Evolutionary conservation across 2,329 filamentous ascomycete species (phyloP).

Genomic region (Colletotrichum liriopes): DNA sequence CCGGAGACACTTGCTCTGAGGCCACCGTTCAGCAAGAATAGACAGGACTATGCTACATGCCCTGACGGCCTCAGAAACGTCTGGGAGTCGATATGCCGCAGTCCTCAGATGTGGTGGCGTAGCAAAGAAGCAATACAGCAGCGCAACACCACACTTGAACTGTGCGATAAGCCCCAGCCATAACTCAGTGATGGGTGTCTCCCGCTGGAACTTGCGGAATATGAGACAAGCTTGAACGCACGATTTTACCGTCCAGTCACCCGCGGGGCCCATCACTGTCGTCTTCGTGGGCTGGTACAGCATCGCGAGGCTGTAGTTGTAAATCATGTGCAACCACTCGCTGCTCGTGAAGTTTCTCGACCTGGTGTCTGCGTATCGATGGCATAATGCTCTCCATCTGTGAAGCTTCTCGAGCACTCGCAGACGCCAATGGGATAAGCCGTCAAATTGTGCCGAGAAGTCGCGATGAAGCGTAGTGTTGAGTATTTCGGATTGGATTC

Average conservation of each 20-base stretch:
- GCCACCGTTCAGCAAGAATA: no score
- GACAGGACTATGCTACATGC: no score
- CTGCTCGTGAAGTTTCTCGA: slow-evolving; percentile 45
- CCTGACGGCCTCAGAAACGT: no score
- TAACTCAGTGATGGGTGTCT: slow-evolving; percentile 46
- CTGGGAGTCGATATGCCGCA: slow-evolving; percentile 45
- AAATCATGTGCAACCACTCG: slow-evolving; percentile 51
- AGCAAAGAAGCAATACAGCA: slow-evolving; percentile 56
- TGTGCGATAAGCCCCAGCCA: slow-evolving; percentile 50
- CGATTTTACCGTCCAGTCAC: slow-evolving; percentile 43
- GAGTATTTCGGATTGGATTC: slow-evolving; percentile 50
- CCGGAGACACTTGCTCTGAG: no score
- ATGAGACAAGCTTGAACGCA: slow-evolving; percentile 49
- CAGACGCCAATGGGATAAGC: slow-evolving; percentile 46
- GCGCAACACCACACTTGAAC: slow-evolving; percentile 54
- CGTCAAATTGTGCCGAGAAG: slow-evolving; percentile 45
- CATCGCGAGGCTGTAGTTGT: slow-evolving; percentile 49
- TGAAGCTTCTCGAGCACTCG: slow-evolving; percentile 48
- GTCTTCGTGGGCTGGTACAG: slow-evolving; percentile 49
- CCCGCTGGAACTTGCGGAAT: slow-evolving; percentile 51
- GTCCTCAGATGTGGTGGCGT: slow-evolving; percentile 51
- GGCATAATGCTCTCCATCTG: slow-evolving; percentile 45
- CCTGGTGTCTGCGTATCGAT: slow-evolving; percentile 45
- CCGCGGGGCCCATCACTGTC: slow-evolving; percentile 45
- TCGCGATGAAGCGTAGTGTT: slow-evolving; percentile 46